Conservation (phyloP, 257 asterid genomes). For the Solanum paucissectum region DNA sequence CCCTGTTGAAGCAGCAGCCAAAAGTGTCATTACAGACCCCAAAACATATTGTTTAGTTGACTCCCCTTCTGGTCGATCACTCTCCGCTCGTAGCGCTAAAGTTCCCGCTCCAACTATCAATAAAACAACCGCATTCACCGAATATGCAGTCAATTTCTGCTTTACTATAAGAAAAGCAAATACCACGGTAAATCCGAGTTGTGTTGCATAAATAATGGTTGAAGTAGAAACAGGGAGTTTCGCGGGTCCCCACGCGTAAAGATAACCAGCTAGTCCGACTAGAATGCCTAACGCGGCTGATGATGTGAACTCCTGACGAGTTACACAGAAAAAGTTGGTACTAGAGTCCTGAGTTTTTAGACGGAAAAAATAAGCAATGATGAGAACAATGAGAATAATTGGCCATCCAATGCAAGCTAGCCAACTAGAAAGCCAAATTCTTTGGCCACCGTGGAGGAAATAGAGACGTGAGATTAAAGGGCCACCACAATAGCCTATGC, state of each 20-base stretch:
- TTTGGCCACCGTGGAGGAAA: constrained; percentile 19
- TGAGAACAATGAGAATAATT: constrained; percentile 2
- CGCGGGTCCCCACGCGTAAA: constrained; percentile 15
- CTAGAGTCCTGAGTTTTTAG: neutral
- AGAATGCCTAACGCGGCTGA: constrained; percentile 14
- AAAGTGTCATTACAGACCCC: constrained; percentile 15
- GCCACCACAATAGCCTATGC: constrained; percentile 15
- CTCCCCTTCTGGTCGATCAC: constrained; percentile 17
- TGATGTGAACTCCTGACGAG: neutral
- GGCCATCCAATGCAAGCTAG: constrained; percentile 16
- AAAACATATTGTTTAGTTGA: constrained; percentile 1
- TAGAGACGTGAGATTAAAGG: constrained; percentile 2
- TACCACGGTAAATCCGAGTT: constrained; percentile 15
- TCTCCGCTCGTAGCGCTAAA: constrained; percentile 3
- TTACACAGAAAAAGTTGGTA: neutral
- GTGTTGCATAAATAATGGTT: constrained; percentile 6
- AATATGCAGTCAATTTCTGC: constrained; percentile 10
- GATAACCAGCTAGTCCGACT: constrained; percentile 6
- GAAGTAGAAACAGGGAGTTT: constrained; percentile 21
- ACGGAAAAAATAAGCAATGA: constrained; percentile 1
- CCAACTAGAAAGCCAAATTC: constrained; percentile 23
- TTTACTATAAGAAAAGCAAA: constrained; percentile 17
- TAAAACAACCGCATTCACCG: constrained; percentile 15
- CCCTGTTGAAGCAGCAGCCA: constrained; percentile 16
- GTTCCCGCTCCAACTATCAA: constrained; percentile 13